Percentiles rank a stretch among this genome's conserved stretches.
Conservation (phyloP, 73 alveolate species). For the Tetrahymena malaccensis region DNA sequence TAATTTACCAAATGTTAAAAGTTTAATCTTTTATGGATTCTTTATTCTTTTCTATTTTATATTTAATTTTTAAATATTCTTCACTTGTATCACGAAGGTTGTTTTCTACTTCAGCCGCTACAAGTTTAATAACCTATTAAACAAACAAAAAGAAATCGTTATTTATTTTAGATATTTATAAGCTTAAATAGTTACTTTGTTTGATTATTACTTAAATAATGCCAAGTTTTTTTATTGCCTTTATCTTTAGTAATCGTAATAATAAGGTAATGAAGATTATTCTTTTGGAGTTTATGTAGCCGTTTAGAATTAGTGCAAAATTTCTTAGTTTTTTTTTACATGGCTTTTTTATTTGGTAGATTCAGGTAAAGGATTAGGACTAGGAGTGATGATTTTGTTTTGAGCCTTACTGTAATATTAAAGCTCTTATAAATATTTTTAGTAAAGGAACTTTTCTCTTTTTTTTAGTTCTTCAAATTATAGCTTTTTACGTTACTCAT, state of each 20-base stretch:
- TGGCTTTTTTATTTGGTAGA: not conserved
- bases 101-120: not conserved
- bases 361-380: not conserved
- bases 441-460: not conserved
- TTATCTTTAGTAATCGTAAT: not conserved
- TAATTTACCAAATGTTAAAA: not conserved
- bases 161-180: no score
- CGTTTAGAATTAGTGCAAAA: not conserved
- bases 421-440: not conserved
- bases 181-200: not conserved
- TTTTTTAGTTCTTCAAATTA: not conserved
- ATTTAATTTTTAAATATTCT: not conserved
- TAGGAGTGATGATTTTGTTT: not conserved
- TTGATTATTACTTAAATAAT: not conserved
- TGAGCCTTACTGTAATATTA: not conserved
- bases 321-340: not conserved
- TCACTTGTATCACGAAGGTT: not conserved
- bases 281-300: not conserved
- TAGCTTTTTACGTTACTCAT: not conserved
- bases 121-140: not conserved
- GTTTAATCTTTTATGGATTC: not conserved
- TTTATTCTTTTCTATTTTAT: not conserved
- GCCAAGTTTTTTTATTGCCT: not conserved
- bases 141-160: no score
- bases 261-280: not conserved